A percentile compares a stretch with the other conserved stretches of the same genome.
phyloP scores from a whole-genome alignment of 495 filamentous ascomycete genomes.

The Podospora fimiseda region DNA sequence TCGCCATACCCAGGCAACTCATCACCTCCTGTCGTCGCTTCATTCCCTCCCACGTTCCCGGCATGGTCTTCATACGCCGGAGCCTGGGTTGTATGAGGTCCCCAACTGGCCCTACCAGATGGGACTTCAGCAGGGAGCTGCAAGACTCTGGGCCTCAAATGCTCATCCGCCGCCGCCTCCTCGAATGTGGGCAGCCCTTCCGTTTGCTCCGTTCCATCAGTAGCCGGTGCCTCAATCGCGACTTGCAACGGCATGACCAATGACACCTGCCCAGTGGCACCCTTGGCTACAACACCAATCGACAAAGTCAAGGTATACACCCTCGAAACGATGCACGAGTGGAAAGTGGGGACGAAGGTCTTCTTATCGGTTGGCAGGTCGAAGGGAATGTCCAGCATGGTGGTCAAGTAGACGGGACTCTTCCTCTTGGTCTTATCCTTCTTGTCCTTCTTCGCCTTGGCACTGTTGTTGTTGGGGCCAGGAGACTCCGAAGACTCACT shows the following conservation, averaged over 20 bases:
- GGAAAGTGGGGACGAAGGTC: slow-evolving; percentile 80
- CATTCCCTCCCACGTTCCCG: neutral
- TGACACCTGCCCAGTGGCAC: slow-evolving; percentile 49
- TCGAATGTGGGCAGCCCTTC: slow-evolving; percentile 34
- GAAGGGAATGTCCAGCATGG: slow-evolving; percentile 67
- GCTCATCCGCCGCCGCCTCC: slow-evolving; percentile 39
- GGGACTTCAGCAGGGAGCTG: slow-evolving; percentile 8
- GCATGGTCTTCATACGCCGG: slow-evolving; percentile 26
- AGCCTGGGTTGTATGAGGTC: slow-evolving; percentile 1
- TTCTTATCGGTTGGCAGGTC: slow-evolving; percentile 59
- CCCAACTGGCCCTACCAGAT: neutral
- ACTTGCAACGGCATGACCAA: slow-evolving; percentile 77
- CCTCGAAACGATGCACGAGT: slow-evolving; percentile 76
- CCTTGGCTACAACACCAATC: slow-evolving; percentile 52
- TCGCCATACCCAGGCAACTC: slow-evolving; percentile 23
- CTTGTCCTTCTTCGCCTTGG: neutral
- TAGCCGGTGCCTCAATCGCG: slow-evolving; percentile 31
- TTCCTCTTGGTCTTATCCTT: slow-evolving; percentile 2
- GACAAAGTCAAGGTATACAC: slow-evolving; percentile 69
- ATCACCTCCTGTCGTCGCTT: too few species aligned
- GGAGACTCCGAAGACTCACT: slow-evolving; percentile 20
- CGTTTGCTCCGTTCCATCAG: slow-evolving; percentile 7
- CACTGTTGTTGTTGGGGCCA: too few species aligned
- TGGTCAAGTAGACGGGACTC: slow-evolving; percentile 49
- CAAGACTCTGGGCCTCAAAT: slow-evolving; percentile 41